Conservation (phyloP, 768 basidiomycete species). For the Ramaria sp. region DNA sequence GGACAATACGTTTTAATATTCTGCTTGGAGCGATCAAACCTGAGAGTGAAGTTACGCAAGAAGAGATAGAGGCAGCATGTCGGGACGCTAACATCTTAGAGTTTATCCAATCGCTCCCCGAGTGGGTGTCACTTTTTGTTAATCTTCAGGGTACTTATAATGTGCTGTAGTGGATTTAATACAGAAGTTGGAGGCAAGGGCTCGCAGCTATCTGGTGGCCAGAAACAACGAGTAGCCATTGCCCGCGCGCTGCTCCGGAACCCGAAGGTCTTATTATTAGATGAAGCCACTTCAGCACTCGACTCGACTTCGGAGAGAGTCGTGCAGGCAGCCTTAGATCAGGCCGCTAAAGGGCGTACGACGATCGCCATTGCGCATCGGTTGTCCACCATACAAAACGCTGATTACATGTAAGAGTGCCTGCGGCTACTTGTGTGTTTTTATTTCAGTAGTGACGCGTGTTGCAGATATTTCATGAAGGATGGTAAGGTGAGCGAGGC, state of each 20-base stretch:
- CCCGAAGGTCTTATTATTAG: conserved; percentile 78
- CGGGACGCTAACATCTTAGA: conserved; percentile 84
- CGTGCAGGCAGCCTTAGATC: conserved; percentile 89
- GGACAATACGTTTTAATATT: conserved; percentile 85
- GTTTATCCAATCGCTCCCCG: conserved; percentile 75
- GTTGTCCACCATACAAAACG: too few species aligned
- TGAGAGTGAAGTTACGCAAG: conserved; percentile 65
- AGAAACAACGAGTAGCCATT: conserved; percentile 78
- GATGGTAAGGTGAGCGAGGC: conserved; percentile 82
- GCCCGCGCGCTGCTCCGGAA: conserved; percentile 87
- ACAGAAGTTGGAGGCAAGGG: conserved; percentile 89
- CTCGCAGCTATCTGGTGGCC: conserved; percentile 80
- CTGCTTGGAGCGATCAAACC: conserved; percentile 77
- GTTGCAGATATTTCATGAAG: conserved; percentile 84
- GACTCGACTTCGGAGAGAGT: conserved; percentile 90
- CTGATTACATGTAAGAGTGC: too few species aligned
- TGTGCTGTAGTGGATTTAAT: conserved; percentile 61
- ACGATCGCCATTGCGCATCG: conserved; percentile 93
- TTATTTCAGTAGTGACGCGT: too few species aligned
- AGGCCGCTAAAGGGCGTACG: conserved; percentile 84
- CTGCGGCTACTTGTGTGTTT: too few species aligned
- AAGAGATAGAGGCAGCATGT: conserved; percentile 80
- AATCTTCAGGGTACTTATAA: conserved; percentile 8
- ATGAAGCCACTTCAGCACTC: conserved; percentile 86
- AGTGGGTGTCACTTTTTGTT: conserved; percentile 32